Evolutionary conservation across 164 flowering plant genomes (phyloP), one percentile per base, ranked within the genome.

Genomic region (Magnolia officinalis): DNA sequence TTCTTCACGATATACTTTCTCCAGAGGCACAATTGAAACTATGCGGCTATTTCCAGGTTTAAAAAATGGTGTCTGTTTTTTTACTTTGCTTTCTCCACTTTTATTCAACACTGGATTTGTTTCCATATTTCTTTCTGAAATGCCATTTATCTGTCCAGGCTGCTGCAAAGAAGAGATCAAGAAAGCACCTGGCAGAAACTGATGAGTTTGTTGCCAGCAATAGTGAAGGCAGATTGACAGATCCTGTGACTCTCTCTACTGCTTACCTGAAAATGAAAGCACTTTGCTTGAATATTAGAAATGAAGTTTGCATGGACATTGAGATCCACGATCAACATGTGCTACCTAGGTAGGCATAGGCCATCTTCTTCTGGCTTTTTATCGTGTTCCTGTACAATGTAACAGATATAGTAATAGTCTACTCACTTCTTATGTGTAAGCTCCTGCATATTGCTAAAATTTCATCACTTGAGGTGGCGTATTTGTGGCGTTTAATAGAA

Each of bases 231-330:
- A 80, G 68, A 71, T 63, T 83, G 80, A 76, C 86, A 80, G 98
- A 95, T 80, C 68, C 86, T 67, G 80, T 90, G 78, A 80, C 91
- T 67, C 80, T 87, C 78, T 78, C 92, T 10, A 91, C 94, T 70
- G 94, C 95, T 70, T 95, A 95, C 81, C 89, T 88, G 81, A 95
- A 92, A 85, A 95, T 93, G 96, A 89, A 88, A 79, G 81, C 89
- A 37, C 85, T 93, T 64, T 93, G 98, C 80, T 52, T 82, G 81
- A 91, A 88, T 83, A 83, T 93, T 63, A 87, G 92, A 72, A 91
- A 91, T 83, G 98, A 95, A 84, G 86, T 95, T 51, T 85, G 67
- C 61, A 90, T 92, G 13, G 98, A 95, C 77, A 93, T 95, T 61
- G 92, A 91, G 85, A 93, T 95, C 78, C 97, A 93, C 76, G 86